A percentile compares a stretch with the other conserved stretches of the same genome.
phyloP scores from a whole-genome alignment of 2,329 filamentous ascomycete genomes.

The Trichophyton equinum region DNA sequence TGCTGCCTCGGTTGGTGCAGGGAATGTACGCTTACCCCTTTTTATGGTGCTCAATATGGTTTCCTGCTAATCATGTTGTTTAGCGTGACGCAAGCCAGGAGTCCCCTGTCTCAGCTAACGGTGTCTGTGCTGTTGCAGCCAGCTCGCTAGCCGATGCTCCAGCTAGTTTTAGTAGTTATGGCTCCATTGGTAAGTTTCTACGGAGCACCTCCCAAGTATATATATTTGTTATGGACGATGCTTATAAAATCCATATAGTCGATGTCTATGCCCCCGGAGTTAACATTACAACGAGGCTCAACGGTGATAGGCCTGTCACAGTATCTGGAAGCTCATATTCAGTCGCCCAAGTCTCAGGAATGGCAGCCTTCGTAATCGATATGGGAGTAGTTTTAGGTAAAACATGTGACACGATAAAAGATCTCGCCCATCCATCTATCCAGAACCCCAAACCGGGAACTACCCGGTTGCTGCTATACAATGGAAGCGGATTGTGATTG shows the following conservation, averaged over 20 bases:
- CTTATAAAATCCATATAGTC: conserved; percentile 19
- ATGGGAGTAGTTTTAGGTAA: conserved; percentile 35
- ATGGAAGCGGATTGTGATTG: conserved; percentile 14
- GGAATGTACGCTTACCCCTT: conserved; percentile 14
- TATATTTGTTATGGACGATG: no score
- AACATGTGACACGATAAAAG: conserved; percentile 22
- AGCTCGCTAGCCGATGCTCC: conserved; percentile 22
- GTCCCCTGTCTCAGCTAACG: conserved; percentile 28
- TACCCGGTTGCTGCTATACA: conserved; percentile 21
- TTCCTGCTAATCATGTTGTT: not conserved
- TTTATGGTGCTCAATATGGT: not conserved
- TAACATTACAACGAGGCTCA: conserved; percentile 39
- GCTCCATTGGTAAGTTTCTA: conserved; percentile 22
- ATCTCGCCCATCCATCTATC: conserved; percentile 11
- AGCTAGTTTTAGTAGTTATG: conserved; percentile 32
- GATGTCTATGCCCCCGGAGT: conserved; percentile 48
- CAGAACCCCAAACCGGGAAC: conserved; percentile 14
- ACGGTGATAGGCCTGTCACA: conserved; percentile 29
- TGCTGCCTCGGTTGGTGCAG: conserved; percentile 31
- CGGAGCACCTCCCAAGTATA: no score
- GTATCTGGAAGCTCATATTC: conserved; percentile 28
- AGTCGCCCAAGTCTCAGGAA: conserved; percentile 38
- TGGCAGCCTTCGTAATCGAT: conserved; percentile 40
- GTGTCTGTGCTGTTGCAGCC: conserved; percentile 32
- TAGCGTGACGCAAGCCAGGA: conserved; percentile 22